A percentile compares a stretch with the other conserved stretches of the same genome.
These are phyloP conservation scores for Beauveria caledonica DNA, from an alignment of 2,329 filamentous ascomycete genomes.

Conservation along the genomic window DNA sequence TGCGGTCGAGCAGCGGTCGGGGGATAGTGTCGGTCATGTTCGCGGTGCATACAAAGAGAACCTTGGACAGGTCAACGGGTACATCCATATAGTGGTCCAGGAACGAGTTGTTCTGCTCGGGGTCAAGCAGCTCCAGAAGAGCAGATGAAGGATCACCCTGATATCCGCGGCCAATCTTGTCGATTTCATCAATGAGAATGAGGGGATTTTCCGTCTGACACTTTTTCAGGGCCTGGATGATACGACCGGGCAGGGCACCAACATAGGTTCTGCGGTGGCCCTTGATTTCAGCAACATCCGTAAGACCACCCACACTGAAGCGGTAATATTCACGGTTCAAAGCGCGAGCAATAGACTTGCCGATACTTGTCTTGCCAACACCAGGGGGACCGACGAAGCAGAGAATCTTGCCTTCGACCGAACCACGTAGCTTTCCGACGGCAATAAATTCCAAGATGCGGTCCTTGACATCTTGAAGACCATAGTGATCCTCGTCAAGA, in stretches of 20 bases:
- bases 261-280: conserved; percentile 95
- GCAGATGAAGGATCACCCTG: conserved; percentile 95
- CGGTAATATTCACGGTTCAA: conserved; percentile 95
- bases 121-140: conserved; percentile 85
- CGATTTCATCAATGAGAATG: conserved; percentile 92
- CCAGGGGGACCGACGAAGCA: conserved; percentile 96
- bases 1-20: conserved; percentile 83
- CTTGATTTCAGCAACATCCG: conserved; percentile 98
- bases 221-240: conserved; percentile 97
- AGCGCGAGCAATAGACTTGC: conserved; percentile 92
- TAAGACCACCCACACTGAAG: conserved; percentile 94
- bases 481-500: conserved; percentile 93
- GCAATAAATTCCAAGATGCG: conserved; percentile 97
- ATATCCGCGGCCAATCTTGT: conserved; percentile 95
- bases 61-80: conserved; percentile 92
- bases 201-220: conserved; percentile 97
- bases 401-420: conserved; percentile 95
- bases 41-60: conserved; percentile 95
- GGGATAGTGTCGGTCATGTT: conserved; percentile 99
- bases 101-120: conserved; percentile 96
- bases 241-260: conserved; percentile 86
- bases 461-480: conserved; percentile 95
- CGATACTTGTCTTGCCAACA: conserved; percentile 97
- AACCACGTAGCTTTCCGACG: conserved; percentile 91
- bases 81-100: conserved; percentile 98